Conservation (phyloP, 768 basidiomycete genomes). For the Lactarius hengduanensis region DNA sequence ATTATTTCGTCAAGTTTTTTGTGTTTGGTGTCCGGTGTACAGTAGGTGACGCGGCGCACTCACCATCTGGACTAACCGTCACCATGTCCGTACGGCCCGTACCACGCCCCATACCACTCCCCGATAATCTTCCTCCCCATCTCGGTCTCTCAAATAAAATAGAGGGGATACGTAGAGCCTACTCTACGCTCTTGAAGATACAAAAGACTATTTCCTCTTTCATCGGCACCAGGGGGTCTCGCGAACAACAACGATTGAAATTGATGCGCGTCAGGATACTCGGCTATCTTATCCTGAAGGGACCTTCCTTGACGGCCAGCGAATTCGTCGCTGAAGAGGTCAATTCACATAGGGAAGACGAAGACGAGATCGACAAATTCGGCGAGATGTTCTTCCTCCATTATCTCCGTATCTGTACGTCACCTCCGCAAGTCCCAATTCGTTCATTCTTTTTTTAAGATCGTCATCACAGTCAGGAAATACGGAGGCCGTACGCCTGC, state of each 20-base stretch:
- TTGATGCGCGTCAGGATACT: not conserved
- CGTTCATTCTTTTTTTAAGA: not conserved
- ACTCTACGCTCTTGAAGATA: not conserved
- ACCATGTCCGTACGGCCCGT: not conserved
- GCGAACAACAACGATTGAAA: not conserved
- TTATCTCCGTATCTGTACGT: not conserved
- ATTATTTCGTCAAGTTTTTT: too few species aligned
- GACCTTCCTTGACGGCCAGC: not conserved
- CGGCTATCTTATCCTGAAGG: not conserved
- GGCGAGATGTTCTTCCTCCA: not conserved
- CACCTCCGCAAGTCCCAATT: not conserved
- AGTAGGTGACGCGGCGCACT: too few species aligned
- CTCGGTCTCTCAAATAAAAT: not conserved
- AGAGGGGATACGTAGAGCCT: not conserved
- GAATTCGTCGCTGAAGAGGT: not conserved
- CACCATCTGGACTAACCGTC: too few species aligned
- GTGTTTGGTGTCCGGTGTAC: too few species aligned
- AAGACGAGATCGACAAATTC: not conserved
- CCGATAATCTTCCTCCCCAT: not conserved
- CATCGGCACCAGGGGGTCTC: not conserved
- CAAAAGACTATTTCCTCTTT: not conserved
- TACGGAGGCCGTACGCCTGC: not conserved
- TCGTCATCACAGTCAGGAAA: not conserved
- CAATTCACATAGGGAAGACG: not conserved
- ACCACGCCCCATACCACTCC: not conserved